Evolutionary conservation across 1,139 yeast species (phyloP).

Genomic region (Blastobotrys illinoisensis): DNA sequence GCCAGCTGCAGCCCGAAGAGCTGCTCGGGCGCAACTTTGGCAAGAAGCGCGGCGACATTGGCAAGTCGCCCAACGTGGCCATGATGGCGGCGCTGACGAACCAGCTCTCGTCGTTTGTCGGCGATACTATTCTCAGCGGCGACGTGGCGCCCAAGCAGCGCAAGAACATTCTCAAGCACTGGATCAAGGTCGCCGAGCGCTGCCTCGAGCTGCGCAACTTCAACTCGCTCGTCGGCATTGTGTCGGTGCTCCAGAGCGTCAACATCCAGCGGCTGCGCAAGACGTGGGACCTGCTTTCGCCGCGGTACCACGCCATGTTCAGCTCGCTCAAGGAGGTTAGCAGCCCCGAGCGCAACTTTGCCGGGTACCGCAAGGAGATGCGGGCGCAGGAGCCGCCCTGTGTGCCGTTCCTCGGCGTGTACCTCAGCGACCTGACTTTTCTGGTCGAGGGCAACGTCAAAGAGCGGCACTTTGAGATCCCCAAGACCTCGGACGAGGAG

Average conservation of each 20-base stretch:
- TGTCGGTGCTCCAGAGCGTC: conserved; percentile 80
- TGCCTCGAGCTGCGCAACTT: conserved; percentile 74
- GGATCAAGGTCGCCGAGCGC: conserved; percentile 84
- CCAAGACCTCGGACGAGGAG: not conserved
- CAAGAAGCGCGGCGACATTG: conserved; percentile 42
- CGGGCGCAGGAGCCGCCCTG: conserved; percentile 58
- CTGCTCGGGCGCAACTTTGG: conserved; percentile 67
- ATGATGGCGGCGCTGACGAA: conserved; percentile 70
- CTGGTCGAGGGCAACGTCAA: conserved; percentile 81
- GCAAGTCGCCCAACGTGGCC: conserved; percentile 68
- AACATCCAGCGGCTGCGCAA: conserved; percentile 61
- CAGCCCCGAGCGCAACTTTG: conserved; percentile 80
- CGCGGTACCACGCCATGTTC: conserved; percentile 60
- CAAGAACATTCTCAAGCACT: conserved; percentile 58
- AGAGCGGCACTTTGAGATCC: conserved; percentile 39
- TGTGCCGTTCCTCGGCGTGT: conserved; percentile 81
- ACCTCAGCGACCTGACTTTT: conserved; percentile 81
- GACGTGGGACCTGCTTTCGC: conserved; percentile 62
- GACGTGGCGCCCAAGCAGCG: conserved; percentile 45
- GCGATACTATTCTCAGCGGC: conserved; percentile 54
- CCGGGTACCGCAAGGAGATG: conserved; percentile 64
- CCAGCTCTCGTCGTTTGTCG: conserved; percentile 72
- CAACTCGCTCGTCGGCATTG: conserved; percentile 83
- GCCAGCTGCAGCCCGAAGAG: conserved; percentile 65
- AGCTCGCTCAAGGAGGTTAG: conserved; percentile 64